Evolutionary conservation across 768 basidiomycete species (phyloP).

Genomic region (Suillus alpinus): DNA sequence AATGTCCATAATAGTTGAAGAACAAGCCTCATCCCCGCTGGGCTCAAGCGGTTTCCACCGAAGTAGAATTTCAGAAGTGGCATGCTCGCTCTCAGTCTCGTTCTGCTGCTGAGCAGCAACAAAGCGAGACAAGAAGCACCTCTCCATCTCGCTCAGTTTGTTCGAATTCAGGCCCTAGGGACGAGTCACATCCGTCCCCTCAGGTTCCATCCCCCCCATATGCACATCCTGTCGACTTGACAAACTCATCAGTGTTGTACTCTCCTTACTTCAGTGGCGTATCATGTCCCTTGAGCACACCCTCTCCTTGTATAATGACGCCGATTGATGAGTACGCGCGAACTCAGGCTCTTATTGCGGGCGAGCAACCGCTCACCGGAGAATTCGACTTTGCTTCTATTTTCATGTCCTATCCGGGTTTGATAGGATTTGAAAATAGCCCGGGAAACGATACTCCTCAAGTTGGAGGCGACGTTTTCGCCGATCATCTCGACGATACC

Average conservation of each 20-base stretch:
- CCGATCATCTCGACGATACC: conserved; percentile 9
- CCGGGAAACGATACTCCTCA: not conserved
- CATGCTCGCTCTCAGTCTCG: conserved; percentile 20
- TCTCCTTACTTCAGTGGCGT: conserved; percentile 17
- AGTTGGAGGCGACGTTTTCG: not conserved
- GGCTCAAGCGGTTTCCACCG: conserved; percentile 31
- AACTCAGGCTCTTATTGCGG: conserved; percentile 26
- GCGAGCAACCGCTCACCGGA: conserved; percentile 23
- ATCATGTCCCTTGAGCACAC: conserved; percentile 24
- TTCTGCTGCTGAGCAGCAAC: conserved; percentile 14
- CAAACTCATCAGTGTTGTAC: conserved; percentile 8
- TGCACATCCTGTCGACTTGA: conserved; percentile 20
- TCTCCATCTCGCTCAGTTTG: conserved; percentile 1
- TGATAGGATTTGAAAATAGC: conserved; percentile 17
- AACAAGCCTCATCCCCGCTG: conserved; percentile 72
- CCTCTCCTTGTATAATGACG: conserved; percentile 38
- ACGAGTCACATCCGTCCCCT: conserved; percentile 8
- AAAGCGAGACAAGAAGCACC: not conserved
- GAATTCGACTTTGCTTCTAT: conserved; percentile 44
- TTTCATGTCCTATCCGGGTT: conserved; percentile 34
- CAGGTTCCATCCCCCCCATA: conserved; percentile 27
- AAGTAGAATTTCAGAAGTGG: conserved; percentile 26
- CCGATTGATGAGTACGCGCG: conserved; percentile 44
- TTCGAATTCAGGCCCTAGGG: conserved; percentile 1
- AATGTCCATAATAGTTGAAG: conserved; percentile 46